Evolutionary conservation across 495 filamentous ascomycete species (phyloP).

Genomic region (Tuber brumale): DNA sequence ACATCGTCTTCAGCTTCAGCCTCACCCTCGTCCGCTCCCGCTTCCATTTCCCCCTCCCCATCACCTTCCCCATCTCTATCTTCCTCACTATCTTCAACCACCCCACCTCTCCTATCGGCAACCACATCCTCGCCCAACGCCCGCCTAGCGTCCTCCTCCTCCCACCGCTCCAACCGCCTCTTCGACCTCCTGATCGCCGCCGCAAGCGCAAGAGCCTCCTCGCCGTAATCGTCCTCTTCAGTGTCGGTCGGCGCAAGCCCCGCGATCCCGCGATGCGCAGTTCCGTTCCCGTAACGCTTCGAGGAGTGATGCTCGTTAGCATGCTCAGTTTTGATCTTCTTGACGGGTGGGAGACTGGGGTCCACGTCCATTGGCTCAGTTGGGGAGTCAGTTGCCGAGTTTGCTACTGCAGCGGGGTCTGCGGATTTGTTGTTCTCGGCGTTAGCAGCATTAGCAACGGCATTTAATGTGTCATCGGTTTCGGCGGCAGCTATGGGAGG

Average conservation of each 20-base stretch:
- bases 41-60: constrained; percentile 26
- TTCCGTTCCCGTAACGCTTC: constrained; percentile 23
- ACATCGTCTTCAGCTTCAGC: background rate
- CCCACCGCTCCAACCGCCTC: constrained; percentile 70
- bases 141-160: constrained; percentile 49
- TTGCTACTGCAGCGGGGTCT: background rate
- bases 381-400: constrained; percentile 3
- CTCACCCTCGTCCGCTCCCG: constrained; percentile 11
- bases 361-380: constrained; percentile 12
- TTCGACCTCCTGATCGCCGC: constrained; percentile 63
- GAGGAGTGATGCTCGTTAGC: constrained; percentile 15
- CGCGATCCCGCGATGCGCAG: constrained; percentile 55
- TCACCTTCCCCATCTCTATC: constrained; percentile 28
- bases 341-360: constrained; percentile 19
- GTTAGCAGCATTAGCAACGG: constrained; percentile 19
- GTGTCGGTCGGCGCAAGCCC: constrained; percentile 62
- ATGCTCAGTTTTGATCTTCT: constrained; percentile 36
- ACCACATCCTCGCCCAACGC: constrained; percentile 26
- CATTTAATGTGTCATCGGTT: constrained; percentile 38
- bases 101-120: constrained; percentile 21
- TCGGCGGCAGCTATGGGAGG: constrained; percentile 13
- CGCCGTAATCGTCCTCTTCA: constrained; percentile 69
- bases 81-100: constrained; percentile 31
- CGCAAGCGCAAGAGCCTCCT: constrained; percentile 64
- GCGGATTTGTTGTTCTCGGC: background rate